Conservation (phyloP, 805 yeast species). For the Martiniozyma abietophila region DNA sequence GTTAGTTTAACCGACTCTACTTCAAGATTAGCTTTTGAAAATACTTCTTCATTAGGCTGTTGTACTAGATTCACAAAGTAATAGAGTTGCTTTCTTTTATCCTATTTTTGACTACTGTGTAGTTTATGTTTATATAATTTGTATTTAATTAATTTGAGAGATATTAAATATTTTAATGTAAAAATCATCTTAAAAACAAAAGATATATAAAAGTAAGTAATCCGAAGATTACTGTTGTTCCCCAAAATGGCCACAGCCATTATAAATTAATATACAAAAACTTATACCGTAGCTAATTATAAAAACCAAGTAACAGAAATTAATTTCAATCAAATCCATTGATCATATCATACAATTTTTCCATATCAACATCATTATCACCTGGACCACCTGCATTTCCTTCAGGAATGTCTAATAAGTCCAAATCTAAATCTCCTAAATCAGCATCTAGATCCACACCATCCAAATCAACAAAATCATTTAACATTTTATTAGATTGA, state of each 20-base stretch:
- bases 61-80: conserved; percentile 24
- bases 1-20: conserved; percentile 35
- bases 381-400: conserved; percentile 4
- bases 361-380: conserved; percentile 6
- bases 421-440: conserved; percentile 21
- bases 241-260: too few relatives aligned
- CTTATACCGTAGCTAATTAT: not conserved
- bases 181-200: too few relatives aligned
- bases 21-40: conserved; percentile 43
- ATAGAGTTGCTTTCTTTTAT: not conserved
- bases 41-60: conserved; percentile 23
- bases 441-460: conserved; percentile 11
- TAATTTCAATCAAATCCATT: conserved; percentile 6
- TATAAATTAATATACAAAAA: too few relatives aligned
- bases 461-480: conserved; percentile 3
- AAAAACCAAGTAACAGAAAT: not conserved
- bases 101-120: not conserved
- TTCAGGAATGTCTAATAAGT: conserved; percentile 17
- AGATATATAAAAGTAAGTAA: too few relatives aligned
- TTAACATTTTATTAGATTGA: conserved; percentile 1
- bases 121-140: too few relatives aligned
- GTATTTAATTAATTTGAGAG: too few relatives aligned
- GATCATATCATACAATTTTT: conserved; percentile 13
- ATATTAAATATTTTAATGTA: too few relatives aligned
- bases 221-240: too few relatives aligned